These are phyloP conservation scores for Cercophora scortea DNA, from an alignment of 495 filamentous ascomycete genomes.

Conservation along the genomic window DNA sequence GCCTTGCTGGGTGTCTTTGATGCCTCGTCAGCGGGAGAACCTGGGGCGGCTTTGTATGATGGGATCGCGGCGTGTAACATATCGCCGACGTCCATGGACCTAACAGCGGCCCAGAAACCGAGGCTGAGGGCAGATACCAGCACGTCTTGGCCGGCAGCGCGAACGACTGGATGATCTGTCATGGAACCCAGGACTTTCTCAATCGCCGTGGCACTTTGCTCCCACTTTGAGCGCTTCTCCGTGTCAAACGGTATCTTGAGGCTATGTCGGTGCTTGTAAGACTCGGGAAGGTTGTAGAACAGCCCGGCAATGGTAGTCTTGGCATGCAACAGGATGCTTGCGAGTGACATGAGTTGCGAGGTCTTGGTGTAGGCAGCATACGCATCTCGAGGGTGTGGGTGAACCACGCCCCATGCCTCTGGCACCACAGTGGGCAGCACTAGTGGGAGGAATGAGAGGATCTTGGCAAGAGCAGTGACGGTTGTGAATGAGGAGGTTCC, in stretches of 20 bases:
- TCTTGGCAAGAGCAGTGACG: constrained; percentile 33
- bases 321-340: constrained; percentile 28
- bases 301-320: constrained; percentile 29
- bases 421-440: constrained; percentile 34
- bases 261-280: constrained; percentile 37
- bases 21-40: background rate
- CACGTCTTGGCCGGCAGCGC: constrained; percentile 42
- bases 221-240: constrained; percentile 29
- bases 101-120: constrained; percentile 44
- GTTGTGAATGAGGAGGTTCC: constrained; percentile 38
- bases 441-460: constrained; percentile 43
- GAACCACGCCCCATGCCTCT: constrained; percentile 28
- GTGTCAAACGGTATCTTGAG: constrained; percentile 34
- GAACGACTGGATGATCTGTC: constrained; percentile 41
- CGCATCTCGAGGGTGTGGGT: constrained; percentile 27
- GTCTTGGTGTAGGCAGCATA: constrained; percentile 30
- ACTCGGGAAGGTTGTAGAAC: constrained; percentile 32
- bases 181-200: constrained; percentile 33
- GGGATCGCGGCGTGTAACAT: constrained; percentile 25
- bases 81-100: constrained; percentile 33
- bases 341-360: constrained; percentile 33
- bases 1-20: background rate
- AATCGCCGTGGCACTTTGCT: constrained; percentile 32
- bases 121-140: constrained; percentile 43
- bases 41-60: constrained; percentile 1